phyloP scores from a whole-genome alignment of 305 asterid genomes.

The Petunia hybrid region DNA sequence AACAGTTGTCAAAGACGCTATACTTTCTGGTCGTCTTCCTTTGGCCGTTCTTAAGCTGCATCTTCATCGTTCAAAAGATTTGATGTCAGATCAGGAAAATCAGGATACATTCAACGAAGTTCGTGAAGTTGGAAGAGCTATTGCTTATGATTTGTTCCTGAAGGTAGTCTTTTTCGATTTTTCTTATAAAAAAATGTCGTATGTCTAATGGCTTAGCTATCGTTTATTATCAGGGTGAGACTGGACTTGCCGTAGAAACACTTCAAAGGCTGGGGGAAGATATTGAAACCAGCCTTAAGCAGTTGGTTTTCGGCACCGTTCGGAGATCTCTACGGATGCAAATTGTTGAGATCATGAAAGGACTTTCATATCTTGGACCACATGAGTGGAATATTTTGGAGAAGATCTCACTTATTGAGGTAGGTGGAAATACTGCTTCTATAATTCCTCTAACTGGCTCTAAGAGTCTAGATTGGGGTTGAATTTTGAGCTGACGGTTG shows the following conservation, averaged over 20 bases:
- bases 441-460: constrained; percentile 41
- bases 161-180: constrained; percentile 63
- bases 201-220: constrained; percentile 25
- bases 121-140: constrained; percentile 86
- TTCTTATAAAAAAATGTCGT: constrained; percentile 30
- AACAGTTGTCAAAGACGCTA: constrained; percentile 90
- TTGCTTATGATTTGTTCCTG: constrained; percentile 85
- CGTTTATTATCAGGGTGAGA: constrained; percentile 74
- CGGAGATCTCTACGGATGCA: constrained; percentile 86
- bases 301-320: constrained; percentile 87
- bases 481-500: constrained; percentile 58
- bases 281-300: constrained; percentile 76
- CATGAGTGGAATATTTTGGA: constrained; percentile 86
- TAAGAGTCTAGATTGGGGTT: constrained; percentile 36
- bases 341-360: constrained; percentile 86
- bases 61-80: constrained; percentile 69
- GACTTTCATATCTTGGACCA: constrained; percentile 69
- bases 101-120: constrained; percentile 87
- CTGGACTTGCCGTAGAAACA: constrained; percentile 85
- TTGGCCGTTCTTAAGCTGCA: constrained; percentile 95
- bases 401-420: constrained; percentile 86
- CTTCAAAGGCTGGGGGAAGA: constrained; percentile 99
- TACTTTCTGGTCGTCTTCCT: constrained; percentile 95
- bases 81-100: constrained; percentile 62
- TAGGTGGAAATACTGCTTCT: constrained; percentile 46